Base-by-base conservation (phyloP, 1,284 basidiomycete genomes). In the Wolfiporia cocos region DNA sequence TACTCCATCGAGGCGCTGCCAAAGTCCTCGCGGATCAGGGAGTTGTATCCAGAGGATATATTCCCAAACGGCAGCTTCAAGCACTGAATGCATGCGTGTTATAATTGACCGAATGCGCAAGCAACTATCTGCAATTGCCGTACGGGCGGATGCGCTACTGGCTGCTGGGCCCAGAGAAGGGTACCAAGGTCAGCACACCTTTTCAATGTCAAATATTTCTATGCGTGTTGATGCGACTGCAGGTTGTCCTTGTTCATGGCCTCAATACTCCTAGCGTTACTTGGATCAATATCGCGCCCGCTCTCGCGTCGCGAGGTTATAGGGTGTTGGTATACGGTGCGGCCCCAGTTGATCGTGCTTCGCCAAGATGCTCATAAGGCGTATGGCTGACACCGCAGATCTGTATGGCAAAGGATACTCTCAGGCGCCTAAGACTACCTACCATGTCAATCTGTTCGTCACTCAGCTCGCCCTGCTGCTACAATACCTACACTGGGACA, bases 391-490 rank as follows among this genome's bases (percentile, higher is more conserved):
- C 18, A 15, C 14, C 29, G 11, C 49, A 86, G 86, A 90, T 63
- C 64, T 88, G 17, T 87, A 86, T 48, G 86, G 86, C 14, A 73
- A 86, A 37, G 86, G 86, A 5, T 90, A 89, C 58, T 83, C 82
- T 0, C 84, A 86, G 49, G 83, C 83, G 1, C 85, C 84, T 0
- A 67, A 76, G 24, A 71, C 70, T 3, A 68, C 67, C 2, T 84
- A 84, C 53, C 69, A 81, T 47, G 62, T 72, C 2, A 64, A 67
- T 2, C 63, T 89, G 3, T 83, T 83, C 57, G 75, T 76, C 0
- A 77, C 74, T 0, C 85, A 89, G 55, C 78, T 90, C 6, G 85
- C 86, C 0, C 71, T 88, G 2, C 68, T 90, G 39, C 74, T 90
- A 73, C 86, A 89, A 50, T 77, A 86, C 49, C 56, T 89, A 28